Evolutionary conservation across 2,329 filamentous ascomycete genomes (phyloP), one percentile per base, ranked within the genome.

Genomic region (Penicillium sp.): DNA sequence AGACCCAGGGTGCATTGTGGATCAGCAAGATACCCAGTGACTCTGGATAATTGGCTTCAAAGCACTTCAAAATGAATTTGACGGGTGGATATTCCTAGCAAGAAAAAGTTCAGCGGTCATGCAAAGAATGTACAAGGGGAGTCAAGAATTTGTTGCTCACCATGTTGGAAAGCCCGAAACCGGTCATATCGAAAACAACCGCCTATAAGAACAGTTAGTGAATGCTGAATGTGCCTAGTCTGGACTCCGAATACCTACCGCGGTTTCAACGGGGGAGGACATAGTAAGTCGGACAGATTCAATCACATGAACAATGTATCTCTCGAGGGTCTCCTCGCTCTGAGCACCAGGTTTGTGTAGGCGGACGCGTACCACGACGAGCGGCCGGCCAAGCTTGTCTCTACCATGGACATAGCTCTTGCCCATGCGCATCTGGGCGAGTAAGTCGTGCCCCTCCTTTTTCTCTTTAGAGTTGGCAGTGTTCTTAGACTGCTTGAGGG

Each of bases 61-160:
- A 97, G 70, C 91, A 95, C 73, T 94, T 94, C 71, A 97, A 94
- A 86, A 97, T 96, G 74, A 97, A 97, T 68, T 95, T 97, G 46
- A 99, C 90, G 0, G 94, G 93, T 0, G 89, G 85, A 71, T 97
- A 97, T 74, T 99, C 94, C 85, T 87, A 34, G 20, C 18, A 34
- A 18, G 4, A 1, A 9, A 23, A 7, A 45, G 12, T 24, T 24
- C 4, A 27, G n/a, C 9, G 18, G 6, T 29, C 13, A 17, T 20
- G 2, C 6, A 15, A n/a, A 21, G 9, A 3, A 17, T 27, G 26
- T 0, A 26, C 24, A 10, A n/a, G 8, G 24, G 20, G 9, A 29
- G 18, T 2, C 17, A 21, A 12, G 24, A 13, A 2, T 18, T 9
- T 23, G 3, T 23, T 23, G 27, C 45, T 27, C 73, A 86, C 84